A percentile compares a stretch with the other conserved stretches of the same genome.
These are phyloP conservation scores for Bullera alba DNA, from an alignment of 768 basidiomycete genomes.

Conservation along the genomic window DNA sequence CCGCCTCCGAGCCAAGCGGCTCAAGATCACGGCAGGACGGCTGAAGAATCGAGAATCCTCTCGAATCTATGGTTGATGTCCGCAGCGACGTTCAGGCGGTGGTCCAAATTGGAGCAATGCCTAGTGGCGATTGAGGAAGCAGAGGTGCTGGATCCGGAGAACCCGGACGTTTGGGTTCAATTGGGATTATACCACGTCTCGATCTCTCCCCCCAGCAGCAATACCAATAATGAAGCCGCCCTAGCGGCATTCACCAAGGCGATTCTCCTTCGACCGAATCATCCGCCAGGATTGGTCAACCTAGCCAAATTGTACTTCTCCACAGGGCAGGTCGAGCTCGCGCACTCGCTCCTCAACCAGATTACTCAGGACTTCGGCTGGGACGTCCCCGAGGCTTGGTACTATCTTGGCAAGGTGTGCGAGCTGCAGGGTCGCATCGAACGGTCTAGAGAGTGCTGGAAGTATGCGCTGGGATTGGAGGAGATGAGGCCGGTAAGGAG, in stretches of 20 bases:
- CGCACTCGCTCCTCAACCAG: constrained; percentile 69
- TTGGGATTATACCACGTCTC: constrained; percentile 50
- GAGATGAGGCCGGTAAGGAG: constrained; percentile 44
- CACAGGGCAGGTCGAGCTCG: constrained; percentile 63
- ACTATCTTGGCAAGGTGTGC: constrained; percentile 74
- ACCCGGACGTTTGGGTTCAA: constrained; percentile 91
- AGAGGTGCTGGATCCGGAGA: constrained; percentile 75
- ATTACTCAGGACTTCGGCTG: constrained; percentile 73
- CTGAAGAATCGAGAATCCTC: constrained; percentile 61
- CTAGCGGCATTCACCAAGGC: constrained; percentile 77
- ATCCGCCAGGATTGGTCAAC: constrained; percentile 70
- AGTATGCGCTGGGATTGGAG: constrained; percentile 56
- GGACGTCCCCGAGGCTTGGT: constrained; percentile 94
- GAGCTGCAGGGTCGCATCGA: constrained; percentile 61
- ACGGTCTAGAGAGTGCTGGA: constrained; percentile 66
- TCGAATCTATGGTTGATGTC: constrained; percentile 89
- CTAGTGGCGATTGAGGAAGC: constrained; percentile 91
- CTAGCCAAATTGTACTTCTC: constrained; percentile 67
- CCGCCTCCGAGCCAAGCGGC: constrained; percentile 48
- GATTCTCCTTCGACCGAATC: constrained; percentile 72
- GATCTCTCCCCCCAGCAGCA: constrained; percentile 46
- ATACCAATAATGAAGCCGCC: constrained; percentile 64
- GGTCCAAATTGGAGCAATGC: constrained; percentile 83
- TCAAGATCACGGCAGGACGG: constrained; percentile 41
- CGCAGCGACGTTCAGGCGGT: constrained; percentile 83